Evolutionary conservation across 805 yeast genomes (phyloP).

Genomic region (Candida berthetii): DNA sequence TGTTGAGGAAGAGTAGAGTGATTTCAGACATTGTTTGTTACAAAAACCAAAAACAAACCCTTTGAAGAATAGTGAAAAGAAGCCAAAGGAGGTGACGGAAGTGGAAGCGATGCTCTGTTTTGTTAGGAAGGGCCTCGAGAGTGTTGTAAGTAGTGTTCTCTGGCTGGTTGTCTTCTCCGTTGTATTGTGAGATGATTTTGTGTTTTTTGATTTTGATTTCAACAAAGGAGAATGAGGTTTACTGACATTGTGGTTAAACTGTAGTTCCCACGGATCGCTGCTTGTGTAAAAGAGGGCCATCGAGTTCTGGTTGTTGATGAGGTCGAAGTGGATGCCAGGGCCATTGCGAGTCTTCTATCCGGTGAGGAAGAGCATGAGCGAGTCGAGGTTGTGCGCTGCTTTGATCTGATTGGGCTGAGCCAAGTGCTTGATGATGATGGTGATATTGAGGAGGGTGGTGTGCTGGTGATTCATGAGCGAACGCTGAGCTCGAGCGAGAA

Average conservation of each 20-base stretch:
- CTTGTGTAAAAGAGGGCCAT: background rate
- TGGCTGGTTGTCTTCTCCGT: too few species aligned
- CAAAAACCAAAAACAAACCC: too few species aligned
- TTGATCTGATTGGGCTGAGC: background rate
- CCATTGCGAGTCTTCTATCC: too few species aligned
- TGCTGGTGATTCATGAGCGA: background rate
- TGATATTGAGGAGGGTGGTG: background rate
- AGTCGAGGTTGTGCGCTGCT: background rate
- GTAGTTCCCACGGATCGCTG: background rate
- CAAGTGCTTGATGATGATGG: background rate
- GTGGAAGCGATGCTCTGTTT: too few species aligned
- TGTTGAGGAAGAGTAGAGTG: background rate
- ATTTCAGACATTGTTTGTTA: background rate
- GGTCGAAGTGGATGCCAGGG: background rate
- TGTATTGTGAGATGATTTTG: too few species aligned
- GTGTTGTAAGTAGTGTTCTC: too few species aligned
- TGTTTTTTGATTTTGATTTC: too few species aligned
- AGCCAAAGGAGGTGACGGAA: too few species aligned
- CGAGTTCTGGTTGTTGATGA: background rate
- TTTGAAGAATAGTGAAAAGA: too few species aligned
- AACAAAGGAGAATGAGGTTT: too few species aligned
- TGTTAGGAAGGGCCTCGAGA: too few species aligned
- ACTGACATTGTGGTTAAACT: too few species aligned
- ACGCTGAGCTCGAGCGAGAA: background rate
- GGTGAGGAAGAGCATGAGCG: background rate